These are phyloP conservation scores for Pseudevernia furfuracea DNA, from an alignment of 495 filamentous ascomycete genomes.

Conservation along the genomic window DNA sequence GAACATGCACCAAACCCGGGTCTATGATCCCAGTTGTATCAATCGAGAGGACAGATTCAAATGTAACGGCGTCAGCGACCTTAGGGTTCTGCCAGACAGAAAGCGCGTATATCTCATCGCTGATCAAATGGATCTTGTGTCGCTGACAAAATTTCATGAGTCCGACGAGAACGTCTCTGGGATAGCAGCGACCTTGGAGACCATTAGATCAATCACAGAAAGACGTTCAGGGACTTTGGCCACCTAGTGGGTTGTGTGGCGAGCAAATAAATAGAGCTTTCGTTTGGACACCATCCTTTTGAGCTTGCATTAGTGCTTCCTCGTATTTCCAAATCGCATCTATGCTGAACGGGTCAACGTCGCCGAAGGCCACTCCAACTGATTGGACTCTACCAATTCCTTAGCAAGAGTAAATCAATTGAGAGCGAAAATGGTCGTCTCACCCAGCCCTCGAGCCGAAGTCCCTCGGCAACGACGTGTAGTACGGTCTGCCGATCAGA, in stretches of 20 bases:
- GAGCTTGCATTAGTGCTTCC: constrained; percentile 30
- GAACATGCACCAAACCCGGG: constrained; percentile 44
- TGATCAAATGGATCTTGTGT: constrained; percentile 50
- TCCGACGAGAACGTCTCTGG: constrained; percentile 38
- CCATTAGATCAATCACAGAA: neutral
- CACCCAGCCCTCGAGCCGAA: constrained; percentile 22
- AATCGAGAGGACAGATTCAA: constrained; percentile 48
- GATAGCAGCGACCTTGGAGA: constrained; percentile 38
- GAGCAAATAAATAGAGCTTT: constrained; percentile 49
- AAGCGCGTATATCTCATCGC: constrained; percentile 58
- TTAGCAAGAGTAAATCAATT: constrained; percentile 1
- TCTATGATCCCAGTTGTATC: constrained; percentile 43
- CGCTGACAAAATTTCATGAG: constrained; percentile 48
- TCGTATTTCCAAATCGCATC: constrained; percentile 40
- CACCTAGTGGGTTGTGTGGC: constrained; percentile 51
- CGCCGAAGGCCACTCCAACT: constrained; percentile 40
- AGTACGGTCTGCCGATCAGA: constrained; percentile 44
- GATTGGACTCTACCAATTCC: constrained; percentile 29
- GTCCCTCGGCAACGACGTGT: constrained; percentile 38
- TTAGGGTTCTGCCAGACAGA: constrained; percentile 41
- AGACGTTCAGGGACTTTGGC: constrained; percentile 40
- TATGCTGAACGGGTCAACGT: constrained; percentile 38
- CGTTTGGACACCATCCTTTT: constrained; percentile 33
- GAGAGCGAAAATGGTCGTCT: neutral
- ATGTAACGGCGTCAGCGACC: constrained; percentile 30